Base-by-base conservation (phyloP, 108 stramenopile genomes). In the Fragilaria crotonensis region DNA sequence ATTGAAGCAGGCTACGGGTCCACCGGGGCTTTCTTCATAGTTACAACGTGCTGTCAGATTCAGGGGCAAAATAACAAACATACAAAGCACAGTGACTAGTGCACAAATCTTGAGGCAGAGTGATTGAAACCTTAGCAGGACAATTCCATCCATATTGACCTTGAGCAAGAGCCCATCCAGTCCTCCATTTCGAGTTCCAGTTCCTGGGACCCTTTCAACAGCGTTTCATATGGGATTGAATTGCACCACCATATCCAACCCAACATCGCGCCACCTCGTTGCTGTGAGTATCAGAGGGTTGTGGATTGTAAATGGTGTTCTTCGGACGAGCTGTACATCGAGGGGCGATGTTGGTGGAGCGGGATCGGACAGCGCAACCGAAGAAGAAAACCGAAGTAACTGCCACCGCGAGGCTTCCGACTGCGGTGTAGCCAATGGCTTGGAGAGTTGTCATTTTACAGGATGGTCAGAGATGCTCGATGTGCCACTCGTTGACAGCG, bases 111-210 rank as follows among this genome's bases (percentile, higher is more conserved):
- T 63, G 50, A 86, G 60, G 52, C 89, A 81, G 9, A 86, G 41
- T 17, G 78, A 79, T 70, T 93, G 91, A 70, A 85, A 93, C 41
- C 87, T 69, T 30, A 89, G 58, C 52, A 93, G 33, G 19, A 93
- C 76, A 47, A 93, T 84, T 19, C 79, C 87, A 70, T 93, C 91
- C 57, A 93, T 57, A 66, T 87, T 93, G 23, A 85, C 84, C 26
- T 77, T 77, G 2, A 93, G 62, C 48, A 89, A 57, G 25, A 63
- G 62, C 0, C 87, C 91, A 0, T 57, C 62, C 64, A 82, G 63
- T 18, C 87, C 87, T n/a, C 64, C 64, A 45, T 76, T 58, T 44
- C 91, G 49, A 2, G 91, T 89, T 0, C 91, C 91, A 19, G 91
- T 93, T 11, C 84, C 84, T 0, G 87, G 87, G 23, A 93, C 81